A percentile compares a stretch with the other conserved stretches of the same genome.
phyloP scores from a whole-genome alignment of 352 stramenopile genomes.

The Phytophthora macrochlamydospora region DNA sequence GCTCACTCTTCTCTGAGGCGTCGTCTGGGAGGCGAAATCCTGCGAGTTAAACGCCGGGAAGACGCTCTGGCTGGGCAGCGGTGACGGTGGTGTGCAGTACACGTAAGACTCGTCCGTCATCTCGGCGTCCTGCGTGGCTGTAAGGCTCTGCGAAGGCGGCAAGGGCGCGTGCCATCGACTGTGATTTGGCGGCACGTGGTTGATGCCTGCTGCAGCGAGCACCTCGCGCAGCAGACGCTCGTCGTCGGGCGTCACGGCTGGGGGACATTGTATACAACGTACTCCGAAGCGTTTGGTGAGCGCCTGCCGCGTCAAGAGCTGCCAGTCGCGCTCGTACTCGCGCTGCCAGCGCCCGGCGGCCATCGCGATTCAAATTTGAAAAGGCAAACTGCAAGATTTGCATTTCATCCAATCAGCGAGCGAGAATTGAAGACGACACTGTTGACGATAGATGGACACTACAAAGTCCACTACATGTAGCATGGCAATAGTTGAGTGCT shows the following conservation, averaged over 20 bases:
- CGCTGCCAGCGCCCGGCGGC: constrained; percentile 45
- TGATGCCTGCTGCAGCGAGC: constrained; percentile 33
- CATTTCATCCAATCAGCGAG: constrained; percentile 21
- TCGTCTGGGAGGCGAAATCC: constrained; percentile 45
- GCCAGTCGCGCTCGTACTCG: constrained; percentile 74
- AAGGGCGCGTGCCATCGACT: constrained; percentile 35
- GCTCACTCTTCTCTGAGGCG: constrained; percentile 26
- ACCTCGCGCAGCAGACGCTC: constrained; percentile 45
- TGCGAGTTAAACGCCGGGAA: constrained; percentile 70
- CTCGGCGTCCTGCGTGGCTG: constrained; percentile 13
- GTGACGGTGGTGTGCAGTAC: constrained; percentile 56
- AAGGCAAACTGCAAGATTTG: constrained; percentile 4
- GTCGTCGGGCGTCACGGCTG: constrained; percentile 36
- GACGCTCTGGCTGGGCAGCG: constrained; percentile 27
- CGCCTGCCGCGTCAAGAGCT: constrained; percentile 38
- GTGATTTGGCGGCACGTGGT: constrained; percentile 38
- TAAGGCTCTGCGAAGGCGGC: constrained; percentile 21
- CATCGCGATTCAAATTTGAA: constrained; percentile 34
- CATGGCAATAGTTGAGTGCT: constrained; percentile 21
- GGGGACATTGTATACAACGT: constrained; percentile 20
- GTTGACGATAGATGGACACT: too few species aligned
- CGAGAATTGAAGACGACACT: background rate
- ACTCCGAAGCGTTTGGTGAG: constrained; percentile 46
- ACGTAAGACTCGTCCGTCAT: constrained; percentile 64
- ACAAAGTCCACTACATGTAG: background rate